Conservation (phyloP, 2,329 filamentous ascomycete genomes). For the Xylaria sp. region DNA sequence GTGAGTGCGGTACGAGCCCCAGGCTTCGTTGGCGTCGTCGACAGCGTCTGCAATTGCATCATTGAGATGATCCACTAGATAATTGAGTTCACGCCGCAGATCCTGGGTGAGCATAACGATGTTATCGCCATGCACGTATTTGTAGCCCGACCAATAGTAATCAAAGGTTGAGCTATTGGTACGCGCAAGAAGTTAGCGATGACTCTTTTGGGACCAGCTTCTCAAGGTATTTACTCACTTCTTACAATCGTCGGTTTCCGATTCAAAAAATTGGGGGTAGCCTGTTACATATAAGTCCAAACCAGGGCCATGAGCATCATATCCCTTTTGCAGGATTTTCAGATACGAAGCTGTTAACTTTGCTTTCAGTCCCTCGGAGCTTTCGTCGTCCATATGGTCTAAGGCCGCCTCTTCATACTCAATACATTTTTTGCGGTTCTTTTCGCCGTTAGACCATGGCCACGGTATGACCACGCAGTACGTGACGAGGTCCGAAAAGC, state of each 20-base stretch:
- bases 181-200: not conserved
- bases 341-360: not conserved
- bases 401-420: not conserved
- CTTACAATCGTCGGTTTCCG: not conserved
- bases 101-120: not conserved
- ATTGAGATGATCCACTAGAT: not conserved
- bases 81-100: not conserved
- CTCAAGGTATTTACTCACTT: not conserved
- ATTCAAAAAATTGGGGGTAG: not conserved
- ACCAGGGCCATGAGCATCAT: not conserved
- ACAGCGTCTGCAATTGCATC: not conserved
- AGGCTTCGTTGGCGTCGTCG: not conserved
- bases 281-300: not conserved
- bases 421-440: not conserved
- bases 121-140: too few species aligned
- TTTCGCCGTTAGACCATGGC: not conserved
- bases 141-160: not conserved
- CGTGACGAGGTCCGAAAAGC: not conserved
- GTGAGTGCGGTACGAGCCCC: not conserved
- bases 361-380: not conserved
- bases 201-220: not conserved
- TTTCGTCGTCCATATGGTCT: too few species aligned
- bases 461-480: not conserved
- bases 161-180: not conserved
- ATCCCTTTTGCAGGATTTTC: not conserved